Conservation (phyloP, 106 monocot genomes). For the Dendrobium catenatum region DNA sequence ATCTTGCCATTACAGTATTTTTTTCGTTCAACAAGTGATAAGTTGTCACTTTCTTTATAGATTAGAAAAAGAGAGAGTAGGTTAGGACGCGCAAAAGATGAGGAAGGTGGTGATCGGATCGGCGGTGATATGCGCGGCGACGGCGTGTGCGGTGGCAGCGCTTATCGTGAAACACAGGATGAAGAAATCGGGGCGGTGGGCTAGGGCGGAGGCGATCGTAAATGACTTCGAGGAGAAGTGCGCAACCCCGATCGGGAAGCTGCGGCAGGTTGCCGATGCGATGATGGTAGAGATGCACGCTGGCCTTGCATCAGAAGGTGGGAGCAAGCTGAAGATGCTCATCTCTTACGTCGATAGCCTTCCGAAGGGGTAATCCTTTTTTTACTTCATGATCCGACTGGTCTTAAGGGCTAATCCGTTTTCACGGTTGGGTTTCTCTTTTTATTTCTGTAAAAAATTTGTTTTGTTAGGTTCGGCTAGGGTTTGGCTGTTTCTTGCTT, state of each 20-base stretch:
- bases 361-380: conserved; percentile 62
- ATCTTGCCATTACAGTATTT: background rate
- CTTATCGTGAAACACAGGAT: conserved; percentile 47
- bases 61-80: background rate
- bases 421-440: background rate
- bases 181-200: conserved; percentile 35
- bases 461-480: background rate
- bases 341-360: conserved; percentile 91
- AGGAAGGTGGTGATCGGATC: conserved; percentile 53
- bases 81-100: conserved; percentile 12
- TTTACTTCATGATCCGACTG: background rate
- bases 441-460: background rate
- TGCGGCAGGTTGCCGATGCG: conserved; percentile 78
- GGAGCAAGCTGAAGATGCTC: conserved; percentile 95
- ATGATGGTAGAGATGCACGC: conserved; percentile 97
- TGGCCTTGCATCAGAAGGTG: conserved; percentile 76
- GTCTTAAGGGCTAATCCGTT: background rate
- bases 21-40: background rate
- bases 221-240: conserved; percentile 68
- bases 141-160: conserved; percentile 63
- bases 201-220: conserved; percentile 43
- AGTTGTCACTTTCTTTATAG: background rate
- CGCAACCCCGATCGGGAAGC: conserved; percentile 61
- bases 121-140: conserved; percentile 55
- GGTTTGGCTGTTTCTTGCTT: background rate